phyloP scores from a whole-genome alignment of 768 basidiomycete species.

The Dioszegia aurantiaca region DNA sequence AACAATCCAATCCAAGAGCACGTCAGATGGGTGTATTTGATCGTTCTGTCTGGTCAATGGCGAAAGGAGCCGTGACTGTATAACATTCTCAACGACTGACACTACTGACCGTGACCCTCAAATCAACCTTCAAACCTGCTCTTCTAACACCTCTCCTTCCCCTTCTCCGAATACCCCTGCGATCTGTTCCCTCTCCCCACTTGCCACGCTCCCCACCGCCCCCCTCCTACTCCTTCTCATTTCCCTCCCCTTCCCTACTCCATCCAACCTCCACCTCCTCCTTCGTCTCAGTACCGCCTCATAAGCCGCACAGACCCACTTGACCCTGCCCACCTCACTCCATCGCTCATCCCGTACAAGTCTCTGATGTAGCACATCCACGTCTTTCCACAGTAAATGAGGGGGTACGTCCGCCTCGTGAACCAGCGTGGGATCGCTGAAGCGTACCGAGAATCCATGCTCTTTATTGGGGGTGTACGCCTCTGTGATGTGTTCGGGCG shows the following conservation, averaged over 20 bases:
- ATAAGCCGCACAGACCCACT: slow-evolving; percentile 71
- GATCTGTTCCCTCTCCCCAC: not conserved
- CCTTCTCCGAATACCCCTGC: not conserved
- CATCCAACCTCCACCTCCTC: slow-evolving; percentile 52
- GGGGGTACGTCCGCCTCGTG: slow-evolving; percentile 80
- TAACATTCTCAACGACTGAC: too few species aligned
- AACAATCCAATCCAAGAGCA: too few species aligned
- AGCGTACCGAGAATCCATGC: slow-evolving; percentile 60
- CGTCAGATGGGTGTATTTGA: too few species aligned
- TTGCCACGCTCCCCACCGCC: not conserved
- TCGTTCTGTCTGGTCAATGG: too few species aligned
- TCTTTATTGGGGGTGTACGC: slow-evolving; percentile 48
- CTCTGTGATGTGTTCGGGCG: slow-evolving; percentile 58
- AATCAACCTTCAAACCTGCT: too few species aligned
- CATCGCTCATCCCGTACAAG: slow-evolving; percentile 56
- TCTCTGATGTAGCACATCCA: slow-evolving; percentile 75
- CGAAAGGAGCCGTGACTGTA: too few species aligned
- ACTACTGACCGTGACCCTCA: too few species aligned
- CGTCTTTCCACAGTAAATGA: slow-evolving; percentile 68
- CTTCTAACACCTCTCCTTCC: not conserved
- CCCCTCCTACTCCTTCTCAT: not conserved
- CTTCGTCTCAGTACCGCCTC: slow-evolving; percentile 65
- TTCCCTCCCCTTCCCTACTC: not conserved
- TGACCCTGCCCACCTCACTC: slow-evolving; percentile 65
- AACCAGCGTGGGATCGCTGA: slow-evolving; percentile 61